Evolutionary conservation across 257 asterid genomes (phyloP).

Genomic region (Solanum arcanum): DNA sequence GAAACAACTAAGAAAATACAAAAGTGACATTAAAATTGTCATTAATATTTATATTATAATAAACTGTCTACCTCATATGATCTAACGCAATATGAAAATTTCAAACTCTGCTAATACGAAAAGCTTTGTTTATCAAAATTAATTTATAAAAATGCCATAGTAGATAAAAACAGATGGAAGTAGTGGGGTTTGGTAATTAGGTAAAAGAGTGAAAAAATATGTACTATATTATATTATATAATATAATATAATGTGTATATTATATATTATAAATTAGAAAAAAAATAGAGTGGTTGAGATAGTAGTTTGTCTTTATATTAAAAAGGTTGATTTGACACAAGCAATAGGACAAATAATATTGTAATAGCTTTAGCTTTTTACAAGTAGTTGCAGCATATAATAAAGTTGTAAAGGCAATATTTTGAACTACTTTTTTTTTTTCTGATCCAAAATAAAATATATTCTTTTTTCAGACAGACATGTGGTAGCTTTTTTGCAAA

Average conservation of each 20-base stretch:
- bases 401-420: slow-evolving; percentile 46
- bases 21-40: not conserved
- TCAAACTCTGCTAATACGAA: not conserved
- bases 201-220: not conserved
- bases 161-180: not conserved
- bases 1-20: not conserved
- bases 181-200: slow-evolving; percentile 1
- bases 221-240: no score
- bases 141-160: not conserved
- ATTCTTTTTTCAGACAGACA: not conserved
- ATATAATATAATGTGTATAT: not conserved
- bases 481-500: not conserved
- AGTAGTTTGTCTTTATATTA: slow-evolving; percentile 28
- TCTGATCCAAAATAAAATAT: not conserved
- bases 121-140: not conserved
- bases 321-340: slow-evolving; percentile 26
- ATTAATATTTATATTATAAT: not conserved
- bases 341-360: slow-evolving; percentile 1
- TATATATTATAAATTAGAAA: no score
- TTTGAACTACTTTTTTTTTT: not conserved
- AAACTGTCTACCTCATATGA: not conserved
- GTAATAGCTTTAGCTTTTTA: not conserved
- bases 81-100: not conserved
- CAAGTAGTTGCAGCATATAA: not conserved
- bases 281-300: slow-evolving; percentile 24